Evolutionary conservation across 805 yeast species (phyloP), one percentile per base, ranked within the genome.

Genomic region (Kockiozyma suomiensis): DNA sequence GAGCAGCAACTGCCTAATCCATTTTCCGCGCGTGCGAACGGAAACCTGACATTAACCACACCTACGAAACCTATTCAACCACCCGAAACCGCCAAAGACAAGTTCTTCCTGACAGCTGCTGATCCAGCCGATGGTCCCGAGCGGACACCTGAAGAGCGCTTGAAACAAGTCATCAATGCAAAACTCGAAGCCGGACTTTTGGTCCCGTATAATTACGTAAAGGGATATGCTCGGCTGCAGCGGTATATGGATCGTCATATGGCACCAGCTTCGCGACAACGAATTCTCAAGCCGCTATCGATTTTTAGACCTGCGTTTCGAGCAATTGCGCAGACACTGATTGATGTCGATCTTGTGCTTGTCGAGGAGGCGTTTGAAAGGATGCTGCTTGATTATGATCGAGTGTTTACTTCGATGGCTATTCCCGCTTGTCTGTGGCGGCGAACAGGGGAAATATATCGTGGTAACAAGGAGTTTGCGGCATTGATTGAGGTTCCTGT

Each of bases 371-470:
- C 87, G 56, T 93, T 93, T 70, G 98, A 93, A 75, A 79, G 97
- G 62, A 89, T 93, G 96, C 75, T 93, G 45, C 76, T 93, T 53
- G 97, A 93, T 68, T 91, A 93, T 70, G 98, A 93, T 72, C 80
- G 98, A 38, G 97, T 93, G 1, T 93, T 93, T 75, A 91, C 97
- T 0, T 87, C 96, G 2, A 91, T 93, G 97, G 97, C 97, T 6
- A 90, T 93, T 61, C 98, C 98, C 0, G 97, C 97, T 0, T 93
- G 98, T 75, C 78, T 93, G 28, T 93, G 98, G 97, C 79, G 98
- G 71, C 85, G 98, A 68, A 92, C 98, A 0, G 98, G 98, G 1
- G 98, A 93, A 67, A 93, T 93, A 2, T 93, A 90, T 68, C 76
- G 97, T 60, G 98, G 97, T 0, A 93, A 93, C 73, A 91, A 92